Evolutionary conservation across 306 rosid species (phyloP), one percentile per base, ranked within the genome.

Genomic region (Castanea crenata): DNA sequence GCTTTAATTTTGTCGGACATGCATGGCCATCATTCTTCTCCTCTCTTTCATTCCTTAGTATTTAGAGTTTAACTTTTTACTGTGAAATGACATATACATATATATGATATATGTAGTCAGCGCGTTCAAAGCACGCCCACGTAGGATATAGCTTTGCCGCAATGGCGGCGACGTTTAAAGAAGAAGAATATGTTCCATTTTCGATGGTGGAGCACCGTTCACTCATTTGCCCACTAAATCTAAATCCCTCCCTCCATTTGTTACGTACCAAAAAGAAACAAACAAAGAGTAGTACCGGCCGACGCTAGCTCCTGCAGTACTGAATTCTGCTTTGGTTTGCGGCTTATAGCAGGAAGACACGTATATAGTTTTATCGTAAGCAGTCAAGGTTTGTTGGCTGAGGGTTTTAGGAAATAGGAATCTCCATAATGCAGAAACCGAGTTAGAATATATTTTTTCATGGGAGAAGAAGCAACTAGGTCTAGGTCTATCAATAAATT

Each of bases 121-220:
- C 71, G 82, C 63, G 81, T 79, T 25, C 4, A 29, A 44, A 62
- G 41, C 82, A 83, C 86, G 76, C 79, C 61, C 74, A 71, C 59
- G 38, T 67, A 71, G 77, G 74, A 34, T 65, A n/a, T 32, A 41
- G 46, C 57, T 65, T 69, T 21, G 78, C 57, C 62, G 8, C 46
- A 1, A 49, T n/a, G 76, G 72, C 72, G 72, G 80, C 82, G 55
- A 68, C 54, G 38, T 4, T 2, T 19, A 16, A 23, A 31, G 55
- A 18, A 49, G 20, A 64, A 81, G 97, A 92, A 92, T 90, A 86
- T 87, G 82, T 87, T 86, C 91, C 61, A 25, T 20, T 67, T 67
- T 77, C 70, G 61, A 61, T 57, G 81, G 78, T 57, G 70, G 68
- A 69, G 81, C 86, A 76, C 79, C 76, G 27, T 68, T 8, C 73